Evolutionary conservation across 371 early-diverging fungal species (phyloP).

Genomic region (Blakeslea trispora): DNA sequence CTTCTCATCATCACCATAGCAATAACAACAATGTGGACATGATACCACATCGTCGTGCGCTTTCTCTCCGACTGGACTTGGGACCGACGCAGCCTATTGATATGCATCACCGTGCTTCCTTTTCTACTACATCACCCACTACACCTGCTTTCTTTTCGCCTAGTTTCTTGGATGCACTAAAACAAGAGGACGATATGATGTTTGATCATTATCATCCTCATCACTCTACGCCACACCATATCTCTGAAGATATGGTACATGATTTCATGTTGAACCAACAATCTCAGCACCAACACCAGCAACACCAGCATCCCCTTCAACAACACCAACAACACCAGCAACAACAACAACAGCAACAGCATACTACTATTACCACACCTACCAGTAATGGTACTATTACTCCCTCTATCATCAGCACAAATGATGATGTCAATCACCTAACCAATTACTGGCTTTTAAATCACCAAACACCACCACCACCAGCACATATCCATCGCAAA

Average conservation of each 20-base stretch:
- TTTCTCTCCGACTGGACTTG: conserved; percentile 39
- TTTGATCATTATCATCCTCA: conserved; percentile 9
- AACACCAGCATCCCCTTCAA: conserved; percentile 3
- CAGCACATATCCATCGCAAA: conserved; percentile 11
- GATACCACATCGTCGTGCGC: conserved; percentile 30
- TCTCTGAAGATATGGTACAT: conserved; percentile 12
- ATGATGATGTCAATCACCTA: conserved; percentile 13
- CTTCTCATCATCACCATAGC: not conserved
- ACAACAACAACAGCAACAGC: conserved; percentile 8
- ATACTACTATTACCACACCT: no score
- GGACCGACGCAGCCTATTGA: conserved; percentile 12
- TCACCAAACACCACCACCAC: conserved; percentile 11
- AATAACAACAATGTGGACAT: not conserved
- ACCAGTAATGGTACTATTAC: conserved; percentile 14
- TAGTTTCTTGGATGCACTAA: conserved; percentile 61
- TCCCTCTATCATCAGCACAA: conserved; percentile 25
- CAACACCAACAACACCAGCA: conserved; percentile 6
- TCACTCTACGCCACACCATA: conserved; percentile 3
- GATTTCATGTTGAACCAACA: conserved; percentile 17
- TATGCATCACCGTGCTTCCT: conserved; percentile 13
- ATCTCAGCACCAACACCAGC: not conserved
- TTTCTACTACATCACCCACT: conserved; percentile 36
- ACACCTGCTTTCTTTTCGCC: conserved; percentile 70
- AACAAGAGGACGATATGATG: conserved; percentile 47
- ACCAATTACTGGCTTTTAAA: conserved; percentile 17